Conservation (phyloP, 139 green algal species). For the Coccomyxa sp. region DNA sequence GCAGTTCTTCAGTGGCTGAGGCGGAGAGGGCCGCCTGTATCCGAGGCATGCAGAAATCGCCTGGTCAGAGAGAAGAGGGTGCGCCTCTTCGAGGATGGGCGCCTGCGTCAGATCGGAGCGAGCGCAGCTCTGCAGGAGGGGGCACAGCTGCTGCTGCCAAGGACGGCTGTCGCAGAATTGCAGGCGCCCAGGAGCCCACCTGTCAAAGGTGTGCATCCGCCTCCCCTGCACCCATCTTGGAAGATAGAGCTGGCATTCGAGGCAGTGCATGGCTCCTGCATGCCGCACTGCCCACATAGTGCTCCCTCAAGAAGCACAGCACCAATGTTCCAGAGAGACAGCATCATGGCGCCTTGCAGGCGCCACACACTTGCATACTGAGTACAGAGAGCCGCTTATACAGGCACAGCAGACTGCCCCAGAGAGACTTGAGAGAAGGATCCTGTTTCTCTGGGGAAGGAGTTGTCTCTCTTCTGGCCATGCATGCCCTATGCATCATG, state of each 20-base stretch:
- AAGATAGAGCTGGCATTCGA: neutral
- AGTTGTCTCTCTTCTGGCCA: too few species aligned
- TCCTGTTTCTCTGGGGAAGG: too few species aligned
- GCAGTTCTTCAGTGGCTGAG: slow-evolving; percentile 50
- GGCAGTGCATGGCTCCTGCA: neutral
- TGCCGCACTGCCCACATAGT: neutral
- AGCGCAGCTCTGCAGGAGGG: slow-evolving; percentile 7
- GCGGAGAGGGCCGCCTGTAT: slow-evolving; percentile 29
- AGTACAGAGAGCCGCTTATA: neutral
- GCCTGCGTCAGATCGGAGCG: neutral
- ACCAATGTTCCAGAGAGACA: neutral
- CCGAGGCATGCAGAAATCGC: slow-evolving; percentile 19
- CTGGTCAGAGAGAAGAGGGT: slow-evolving; percentile 32
- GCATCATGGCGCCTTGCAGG: neutral
- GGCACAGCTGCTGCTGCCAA: slow-evolving; percentile 20
- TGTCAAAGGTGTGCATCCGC: neutral
- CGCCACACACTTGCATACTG: neutral
- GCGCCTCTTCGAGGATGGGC: slow-evolving; percentile 8
- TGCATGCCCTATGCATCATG: too few species aligned
- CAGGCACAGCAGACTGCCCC: neutral
- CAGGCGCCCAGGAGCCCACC: neutral
- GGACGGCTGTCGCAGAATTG: neutral
- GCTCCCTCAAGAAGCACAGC: neutral
- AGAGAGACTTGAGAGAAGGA: neutral
- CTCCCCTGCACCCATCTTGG: neutral